Evolutionary conservation across 106 monocot species (phyloP).

Genomic region (Dioscorea dumetorum): DNA sequence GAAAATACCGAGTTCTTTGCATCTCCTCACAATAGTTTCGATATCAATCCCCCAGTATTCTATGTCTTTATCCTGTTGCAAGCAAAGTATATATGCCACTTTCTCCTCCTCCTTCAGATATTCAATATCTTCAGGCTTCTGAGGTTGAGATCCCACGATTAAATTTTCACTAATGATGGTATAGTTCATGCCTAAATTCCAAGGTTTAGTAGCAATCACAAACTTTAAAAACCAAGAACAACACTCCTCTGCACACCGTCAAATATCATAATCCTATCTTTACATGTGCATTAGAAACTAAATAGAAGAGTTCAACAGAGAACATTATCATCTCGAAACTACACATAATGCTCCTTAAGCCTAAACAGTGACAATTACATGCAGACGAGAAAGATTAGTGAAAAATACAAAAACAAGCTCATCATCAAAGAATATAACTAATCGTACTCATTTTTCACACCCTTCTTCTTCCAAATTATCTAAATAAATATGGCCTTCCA

Average conservation of each 20-base stretch:
- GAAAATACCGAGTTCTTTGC: conserved; percentile 55
- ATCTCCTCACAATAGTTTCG: conserved; percentile 46
- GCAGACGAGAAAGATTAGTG: not conserved
- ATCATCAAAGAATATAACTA: too few species aligned
- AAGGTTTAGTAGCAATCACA: not conserved
- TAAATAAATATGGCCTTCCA: too few species aligned
- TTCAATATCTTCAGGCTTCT: conserved; percentile 86
- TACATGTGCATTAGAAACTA: not conserved
- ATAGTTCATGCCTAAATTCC: conserved; percentile 78
- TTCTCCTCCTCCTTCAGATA: conserved; percentile 64
- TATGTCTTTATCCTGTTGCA: conserved; percentile 86
- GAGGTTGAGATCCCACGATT: conserved; percentile 92
- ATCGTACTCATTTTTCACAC: too few species aligned
- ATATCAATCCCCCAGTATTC: conserved; percentile 90
- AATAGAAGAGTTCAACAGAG: not conserved
- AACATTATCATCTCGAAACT: not conserved
- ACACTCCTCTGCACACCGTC: not conserved
- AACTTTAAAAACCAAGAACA: not conserved
- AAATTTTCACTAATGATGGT: conserved; percentile 58
- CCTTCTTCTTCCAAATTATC: too few species aligned
- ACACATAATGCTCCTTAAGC: not conserved
- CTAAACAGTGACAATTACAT: not conserved
- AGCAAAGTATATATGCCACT: conserved; percentile 74
- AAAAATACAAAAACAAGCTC: too few species aligned
- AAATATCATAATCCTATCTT: not conserved